phyloP scores from a whole-genome alignment of 2,329 filamentous ascomycete genomes.

The Botrytis fabae region DNA sequence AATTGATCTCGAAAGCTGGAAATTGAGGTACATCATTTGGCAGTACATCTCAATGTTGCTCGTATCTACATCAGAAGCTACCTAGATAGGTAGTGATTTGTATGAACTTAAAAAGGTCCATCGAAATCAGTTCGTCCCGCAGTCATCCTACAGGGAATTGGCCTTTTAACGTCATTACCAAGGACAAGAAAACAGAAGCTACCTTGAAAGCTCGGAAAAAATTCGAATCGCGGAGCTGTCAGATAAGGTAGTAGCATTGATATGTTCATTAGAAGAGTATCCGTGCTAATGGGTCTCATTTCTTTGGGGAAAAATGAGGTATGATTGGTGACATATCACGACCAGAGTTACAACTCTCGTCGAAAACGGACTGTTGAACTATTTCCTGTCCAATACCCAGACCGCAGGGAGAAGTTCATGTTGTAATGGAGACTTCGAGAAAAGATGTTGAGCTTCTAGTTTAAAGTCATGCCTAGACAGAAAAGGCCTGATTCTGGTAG shows the following conservation, averaged over 20 bases:
- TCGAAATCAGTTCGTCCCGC: not conserved
- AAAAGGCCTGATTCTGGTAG: not conserved
- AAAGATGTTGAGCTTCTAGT: not conserved
- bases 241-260: too few species aligned
- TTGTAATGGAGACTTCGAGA: too few species aligned
- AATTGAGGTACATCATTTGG: not conserved
- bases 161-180: not conserved
- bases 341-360: too few species aligned
- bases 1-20: not conserved
- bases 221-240: too few species aligned
- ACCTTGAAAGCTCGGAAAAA: too few species aligned
- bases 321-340: too few species aligned
- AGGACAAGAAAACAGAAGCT: not conserved
- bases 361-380: too few species aligned
- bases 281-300: too few species aligned
- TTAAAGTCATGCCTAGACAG: not conserved
- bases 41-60: not conserved
- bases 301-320: too few species aligned
- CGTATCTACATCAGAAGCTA: not conserved
- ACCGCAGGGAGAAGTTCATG: too few species aligned
- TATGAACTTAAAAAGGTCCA: not conserved
- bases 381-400: too few species aligned
- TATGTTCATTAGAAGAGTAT: too few species aligned
- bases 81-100: not conserved
- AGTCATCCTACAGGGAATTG: not conserved